These are phyloP conservation scores for Cutaneotrichosporon sp. DNA, from an alignment of 1,284 basidiomycete species.

Conservation along the genomic window DNA sequence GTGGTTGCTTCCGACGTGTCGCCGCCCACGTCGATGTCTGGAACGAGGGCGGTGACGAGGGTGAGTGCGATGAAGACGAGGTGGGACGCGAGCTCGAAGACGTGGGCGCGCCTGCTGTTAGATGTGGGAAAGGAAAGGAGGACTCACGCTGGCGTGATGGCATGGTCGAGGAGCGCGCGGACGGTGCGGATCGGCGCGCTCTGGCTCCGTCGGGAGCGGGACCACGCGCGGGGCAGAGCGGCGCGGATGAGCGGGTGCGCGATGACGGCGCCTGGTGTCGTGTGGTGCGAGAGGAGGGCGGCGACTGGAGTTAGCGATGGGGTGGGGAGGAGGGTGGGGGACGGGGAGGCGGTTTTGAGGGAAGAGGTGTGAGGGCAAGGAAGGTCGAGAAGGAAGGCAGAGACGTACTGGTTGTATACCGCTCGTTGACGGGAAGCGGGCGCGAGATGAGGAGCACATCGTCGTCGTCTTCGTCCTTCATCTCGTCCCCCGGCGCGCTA, in stretches of 20 bases:
- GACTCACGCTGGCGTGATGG: constrained; percentile 24
- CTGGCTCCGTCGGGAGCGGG: constrained; percentile 14
- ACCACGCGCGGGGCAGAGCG: constrained; percentile 24
- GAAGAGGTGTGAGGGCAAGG: no score
- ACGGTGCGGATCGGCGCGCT: constrained; percentile 11
- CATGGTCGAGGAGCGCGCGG: constrained; percentile 17
- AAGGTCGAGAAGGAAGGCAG: no score
- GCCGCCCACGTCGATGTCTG: constrained; percentile 20
- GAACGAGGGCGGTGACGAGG: constrained; percentile 23
- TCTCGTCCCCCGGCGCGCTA: constrained; percentile 9
- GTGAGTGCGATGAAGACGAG: constrained; percentile 26
- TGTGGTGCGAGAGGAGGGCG: constrained; percentile 25
- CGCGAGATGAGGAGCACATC: constrained; percentile 23
- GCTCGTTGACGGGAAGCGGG: constrained; percentile 16
- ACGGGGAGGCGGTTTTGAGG: no score
- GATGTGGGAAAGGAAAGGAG: neutral
- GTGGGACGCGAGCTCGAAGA: constrained; percentile 22
- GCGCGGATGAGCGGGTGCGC: constrained; percentile 26
- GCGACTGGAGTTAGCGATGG: constrained; percentile 20
- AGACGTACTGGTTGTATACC: constrained; percentile 20
- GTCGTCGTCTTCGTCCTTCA: constrained; percentile 26
- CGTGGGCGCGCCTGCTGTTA: constrained; percentile 22
- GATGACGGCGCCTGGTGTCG: constrained; percentile 26
- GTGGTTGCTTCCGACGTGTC: constrained; percentile 18
- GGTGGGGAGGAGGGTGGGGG: neutral